Percentiles rank a stretch among this genome's conserved stretches.
These are phyloP conservation scores for Mrakia blollopis DNA, from an alignment of 768 basidiomycete genomes.

Conservation along the genomic window DNA sequence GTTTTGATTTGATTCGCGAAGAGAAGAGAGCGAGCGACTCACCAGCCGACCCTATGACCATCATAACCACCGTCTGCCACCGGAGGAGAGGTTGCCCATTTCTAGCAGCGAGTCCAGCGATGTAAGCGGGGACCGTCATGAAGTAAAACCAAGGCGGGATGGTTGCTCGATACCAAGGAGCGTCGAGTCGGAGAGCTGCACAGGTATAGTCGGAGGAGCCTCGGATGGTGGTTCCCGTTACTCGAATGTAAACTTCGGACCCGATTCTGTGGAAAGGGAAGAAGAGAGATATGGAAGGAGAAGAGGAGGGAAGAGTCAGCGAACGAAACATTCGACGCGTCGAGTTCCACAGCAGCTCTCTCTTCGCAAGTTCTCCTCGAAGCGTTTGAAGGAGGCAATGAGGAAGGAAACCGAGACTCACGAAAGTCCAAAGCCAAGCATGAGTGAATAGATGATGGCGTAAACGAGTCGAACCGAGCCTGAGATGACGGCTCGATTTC, in stretches of 20 bases:
- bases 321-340: too few species aligned
- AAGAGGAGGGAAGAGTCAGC: not conserved
- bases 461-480: conserved; percentile 79
- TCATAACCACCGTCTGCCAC: conserved; percentile 46
- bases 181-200: conserved; percentile 53
- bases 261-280: conserved; percentile 51
- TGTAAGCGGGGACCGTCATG: conserved; percentile 46
- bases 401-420: conserved; percentile 1
- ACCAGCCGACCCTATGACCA: conserved; percentile 52
- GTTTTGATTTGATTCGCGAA: too few species aligned
- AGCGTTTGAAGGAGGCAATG: not conserved
- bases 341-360: not conserved
- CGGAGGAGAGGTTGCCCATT: conserved; percentile 46
- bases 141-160: conserved; percentile 63
- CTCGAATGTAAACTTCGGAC: conserved; percentile 59
- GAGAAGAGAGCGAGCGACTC: too few species aligned
- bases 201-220: conserved; percentile 61
- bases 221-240: conserved; percentile 51
- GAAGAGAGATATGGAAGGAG: not conserved
- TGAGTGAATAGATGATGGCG: conserved; percentile 61
- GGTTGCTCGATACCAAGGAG: conserved; percentile 69
- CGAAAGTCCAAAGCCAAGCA: conserved; percentile 68
- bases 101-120: conserved; percentile 43
- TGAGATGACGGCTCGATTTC: conserved; percentile 72
- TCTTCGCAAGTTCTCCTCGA: too few species aligned